A percentile compares a stretch with the other conserved stretches of the same genome.
phyloP scores from a whole-genome alignment of 2,329 filamentous ascomycete species.

The Penicillium italicum region DNA sequence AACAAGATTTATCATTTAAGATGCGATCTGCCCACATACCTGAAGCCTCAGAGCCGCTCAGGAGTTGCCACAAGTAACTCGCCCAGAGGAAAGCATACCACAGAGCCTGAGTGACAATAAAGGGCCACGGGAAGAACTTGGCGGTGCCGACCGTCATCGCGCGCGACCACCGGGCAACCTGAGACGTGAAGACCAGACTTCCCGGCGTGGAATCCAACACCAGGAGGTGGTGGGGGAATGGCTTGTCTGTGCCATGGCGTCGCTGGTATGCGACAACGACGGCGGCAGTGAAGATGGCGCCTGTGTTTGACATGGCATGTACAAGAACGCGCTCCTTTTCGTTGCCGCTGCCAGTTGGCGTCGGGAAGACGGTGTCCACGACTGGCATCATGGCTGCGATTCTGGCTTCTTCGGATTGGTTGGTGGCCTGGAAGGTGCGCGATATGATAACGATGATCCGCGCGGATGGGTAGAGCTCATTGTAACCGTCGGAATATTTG shows the following conservation, averaged over 20 bases:
- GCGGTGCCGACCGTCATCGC: conserved; percentile 53
- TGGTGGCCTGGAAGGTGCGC: conserved; percentile 49
- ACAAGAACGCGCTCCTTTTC: conserved; percentile 43
- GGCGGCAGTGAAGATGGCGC: conserved; percentile 52
- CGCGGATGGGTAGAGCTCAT: conserved; percentile 49
- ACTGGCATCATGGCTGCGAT: conserved; percentile 48
- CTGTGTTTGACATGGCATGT: conserved; percentile 59
- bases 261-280: conserved; percentile 47
- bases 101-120: conserved; percentile 47
- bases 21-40: conserved; percentile 21
- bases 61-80: conserved; percentile 28
- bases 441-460: conserved; percentile 53
- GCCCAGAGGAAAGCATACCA: conserved; percentile 45
- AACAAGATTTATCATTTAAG: conserved; percentile 13
- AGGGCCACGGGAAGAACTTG: conserved; percentile 43
- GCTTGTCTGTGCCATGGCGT: conserved; percentile 28
- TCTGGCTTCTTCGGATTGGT: conserved; percentile 44
- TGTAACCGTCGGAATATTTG: conserved; percentile 56
- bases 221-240: conserved; percentile 49
- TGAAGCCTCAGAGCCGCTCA: conserved; percentile 15
- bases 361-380: conserved; percentile 24
- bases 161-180: conserved; percentile 49
- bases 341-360: conserved; percentile 16
- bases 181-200: conserved; percentile 37
- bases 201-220: conserved; percentile 56